Evolutionary conservation across 1,284 basidiomycete species (phyloP), one percentile per base, ranked within the genome.

Genomic region (Volvariella surrecta): DNA sequence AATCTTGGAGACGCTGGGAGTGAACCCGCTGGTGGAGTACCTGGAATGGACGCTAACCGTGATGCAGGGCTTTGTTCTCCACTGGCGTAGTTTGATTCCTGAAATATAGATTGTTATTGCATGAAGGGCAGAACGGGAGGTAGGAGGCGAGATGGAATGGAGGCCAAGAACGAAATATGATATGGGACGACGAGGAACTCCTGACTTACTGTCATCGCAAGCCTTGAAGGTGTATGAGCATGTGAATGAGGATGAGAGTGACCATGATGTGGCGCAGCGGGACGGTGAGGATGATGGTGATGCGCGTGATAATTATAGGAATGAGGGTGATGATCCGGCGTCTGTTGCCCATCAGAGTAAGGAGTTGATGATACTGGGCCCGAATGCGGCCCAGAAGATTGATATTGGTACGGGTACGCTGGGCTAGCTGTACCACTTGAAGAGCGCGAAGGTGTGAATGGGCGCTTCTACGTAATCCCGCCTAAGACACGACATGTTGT

Each of bases 391-490:
- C 18, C n/a, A 6, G 34, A 35, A 15, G 6, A 15, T n/a, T 15
- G 34, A 19, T 35, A 19, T 7, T 4, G 8, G 18, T 35, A n/a
- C 6, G 39, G 15, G 30, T 41, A 41, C 3, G 32, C 39, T 24
- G 20, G 32, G 8, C 21, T 28, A 22, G 64, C 58, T 2, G 67
- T 65, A 8, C 69, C 70, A 8, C 67, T 68, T 15, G 64, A 62
- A 13, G 68, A 62, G 32, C 60, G 62, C n/a, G 66, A 65, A 1
- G 63, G 53, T 1, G 57, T 54, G 43, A 53, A 56, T 8, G 64
- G 57, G 19, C 70, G 67, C 68, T 71, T 73, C 67, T 71, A 43
- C 24, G 28, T 37, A 38, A 18, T n/a, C 10, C n/a, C 15, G 13
- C 6, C 15, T 19, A 35, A 35, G 34, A 16, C 34, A 35, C 9